Evolutionary conservation across 2,329 filamentous ascomycete genomes (phyloP).

Genomic region (Arthrobotrys pseudoclavata): DNA sequence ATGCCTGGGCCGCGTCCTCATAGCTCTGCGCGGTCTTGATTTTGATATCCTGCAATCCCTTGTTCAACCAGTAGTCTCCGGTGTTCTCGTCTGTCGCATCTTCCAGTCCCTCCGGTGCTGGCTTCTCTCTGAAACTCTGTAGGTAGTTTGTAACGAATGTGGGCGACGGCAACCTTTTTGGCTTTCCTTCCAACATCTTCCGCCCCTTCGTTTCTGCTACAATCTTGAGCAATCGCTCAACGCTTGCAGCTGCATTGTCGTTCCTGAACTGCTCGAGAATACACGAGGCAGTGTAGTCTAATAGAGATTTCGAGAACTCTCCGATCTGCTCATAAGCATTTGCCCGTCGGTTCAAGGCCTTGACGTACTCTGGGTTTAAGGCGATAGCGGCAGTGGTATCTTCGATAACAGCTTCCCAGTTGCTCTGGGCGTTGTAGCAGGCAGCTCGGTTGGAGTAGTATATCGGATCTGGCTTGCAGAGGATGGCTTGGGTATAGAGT

Average conservation of each 20-base stretch:
- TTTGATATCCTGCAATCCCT: constrained; percentile 83
- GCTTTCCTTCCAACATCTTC: constrained; percentile 83
- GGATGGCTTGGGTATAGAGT: constrained; percentile 93
- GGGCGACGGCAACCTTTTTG: constrained; percentile 89
- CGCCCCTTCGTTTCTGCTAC: constrained; percentile 95
- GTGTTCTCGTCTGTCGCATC: constrained; percentile 83
- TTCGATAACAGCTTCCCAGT: constrained; percentile 97
- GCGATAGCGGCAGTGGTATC: constrained; percentile 95
- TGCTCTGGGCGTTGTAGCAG: constrained; percentile 91
- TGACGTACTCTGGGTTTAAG: constrained; percentile 95
- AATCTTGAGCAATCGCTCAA: constrained; percentile 95
- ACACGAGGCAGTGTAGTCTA: constrained; percentile 98
- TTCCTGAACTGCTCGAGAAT: constrained; percentile 99
- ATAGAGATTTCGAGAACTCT: constrained; percentile 90
- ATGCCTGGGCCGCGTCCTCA: constrained; percentile 85
- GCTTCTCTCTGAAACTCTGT: constrained; percentile 92
- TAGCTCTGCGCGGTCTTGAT: constrained; percentile 88
- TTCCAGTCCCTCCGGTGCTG: constrained; percentile 83
- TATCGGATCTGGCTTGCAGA: constrained; percentile 97
- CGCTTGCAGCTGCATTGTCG: constrained; percentile 85
- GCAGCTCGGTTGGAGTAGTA: constrained; percentile 99
- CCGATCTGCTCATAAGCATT: constrained; percentile 96
- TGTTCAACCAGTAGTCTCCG: constrained; percentile 86
- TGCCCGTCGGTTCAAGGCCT: constrained; percentile 94
- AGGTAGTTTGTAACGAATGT: constrained; percentile 99